These are phyloP conservation scores for Lupinus albus DNA, from an alignment of 306 rosid species.

Conservation along the genomic window DNA sequence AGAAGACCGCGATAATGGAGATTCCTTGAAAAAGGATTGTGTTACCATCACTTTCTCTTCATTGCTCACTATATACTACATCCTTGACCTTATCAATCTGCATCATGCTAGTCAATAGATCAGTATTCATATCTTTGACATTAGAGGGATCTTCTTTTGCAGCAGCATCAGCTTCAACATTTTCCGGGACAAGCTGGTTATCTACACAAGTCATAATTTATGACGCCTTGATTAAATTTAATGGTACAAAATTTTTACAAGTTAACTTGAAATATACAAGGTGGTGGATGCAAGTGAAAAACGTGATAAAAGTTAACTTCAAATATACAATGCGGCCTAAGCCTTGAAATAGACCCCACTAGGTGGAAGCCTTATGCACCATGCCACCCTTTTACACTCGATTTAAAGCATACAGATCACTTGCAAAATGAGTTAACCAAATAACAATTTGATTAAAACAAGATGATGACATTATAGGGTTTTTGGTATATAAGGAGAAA, in stretches of 20 bases:
- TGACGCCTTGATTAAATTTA: constrained; percentile 10
- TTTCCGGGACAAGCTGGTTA: no score
- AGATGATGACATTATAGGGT: no score
- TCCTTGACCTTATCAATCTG: no score
- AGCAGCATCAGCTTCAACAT: constrained; percentile 42
- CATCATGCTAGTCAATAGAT: no score
- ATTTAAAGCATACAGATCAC: not conserved
- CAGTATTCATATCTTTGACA: constrained; percentile 23
- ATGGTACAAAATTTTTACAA: not conserved
- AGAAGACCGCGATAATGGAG: constrained; percentile 38
- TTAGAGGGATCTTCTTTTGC: constrained; percentile 33
- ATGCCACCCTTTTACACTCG: no score
- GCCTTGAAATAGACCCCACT: no score
- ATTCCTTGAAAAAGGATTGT: constrained; percentile 27
- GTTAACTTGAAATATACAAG: not conserved
- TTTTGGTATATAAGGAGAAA: no score
- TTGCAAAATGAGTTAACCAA: not conserved
- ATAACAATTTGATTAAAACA: no score
- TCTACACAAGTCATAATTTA: constrained; percentile 33
- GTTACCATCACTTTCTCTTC: constrained; percentile 37
- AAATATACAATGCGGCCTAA: not conserved
- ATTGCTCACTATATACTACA: not conserved
- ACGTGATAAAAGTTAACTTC: no score
- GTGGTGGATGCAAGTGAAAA: not conserved
- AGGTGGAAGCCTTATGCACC: no score